Conservation (phyloP, 352 stramenopile genomes). For the Phytopythium aichiense region DNA sequence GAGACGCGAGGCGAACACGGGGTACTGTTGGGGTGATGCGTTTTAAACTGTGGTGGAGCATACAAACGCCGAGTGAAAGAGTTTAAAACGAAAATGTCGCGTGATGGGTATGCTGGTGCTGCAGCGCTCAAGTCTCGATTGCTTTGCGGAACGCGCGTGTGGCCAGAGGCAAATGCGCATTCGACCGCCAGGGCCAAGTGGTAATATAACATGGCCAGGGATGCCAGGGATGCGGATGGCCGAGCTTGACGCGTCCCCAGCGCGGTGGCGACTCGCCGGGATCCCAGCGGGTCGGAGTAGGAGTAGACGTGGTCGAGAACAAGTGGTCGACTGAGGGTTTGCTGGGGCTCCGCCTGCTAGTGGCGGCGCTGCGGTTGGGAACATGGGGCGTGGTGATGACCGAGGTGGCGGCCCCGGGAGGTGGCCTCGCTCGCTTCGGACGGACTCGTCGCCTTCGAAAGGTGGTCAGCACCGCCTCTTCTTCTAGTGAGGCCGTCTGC, state of each 20-base stretch:
- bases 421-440: neutral
- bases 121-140: neutral
- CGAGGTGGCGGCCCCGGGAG: neutral
- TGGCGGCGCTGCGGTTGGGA: neutral
- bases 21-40: neutral
- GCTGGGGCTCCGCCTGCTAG: neutral
- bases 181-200: neutral
- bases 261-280: too few relatives aligned
- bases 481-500: neutral
- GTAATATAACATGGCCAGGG: too few relatives aligned
- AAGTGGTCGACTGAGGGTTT: neutral
- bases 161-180: conserved; percentile 6
- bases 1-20: neutral
- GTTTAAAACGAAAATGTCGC: neutral
- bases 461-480: neutral
- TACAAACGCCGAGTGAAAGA: neutral
- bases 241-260: too few relatives aligned
- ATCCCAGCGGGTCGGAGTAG: neutral
- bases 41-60: neutral
- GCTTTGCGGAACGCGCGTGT: conserved; percentile 5
- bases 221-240: too few relatives aligned
- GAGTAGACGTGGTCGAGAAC: neutral
- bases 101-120: neutral
- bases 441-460: neutral
- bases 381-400: neutral